Conservation (phyloP, 1,284 basidiomycete genomes). For the Abortiporus biennis region DNA sequence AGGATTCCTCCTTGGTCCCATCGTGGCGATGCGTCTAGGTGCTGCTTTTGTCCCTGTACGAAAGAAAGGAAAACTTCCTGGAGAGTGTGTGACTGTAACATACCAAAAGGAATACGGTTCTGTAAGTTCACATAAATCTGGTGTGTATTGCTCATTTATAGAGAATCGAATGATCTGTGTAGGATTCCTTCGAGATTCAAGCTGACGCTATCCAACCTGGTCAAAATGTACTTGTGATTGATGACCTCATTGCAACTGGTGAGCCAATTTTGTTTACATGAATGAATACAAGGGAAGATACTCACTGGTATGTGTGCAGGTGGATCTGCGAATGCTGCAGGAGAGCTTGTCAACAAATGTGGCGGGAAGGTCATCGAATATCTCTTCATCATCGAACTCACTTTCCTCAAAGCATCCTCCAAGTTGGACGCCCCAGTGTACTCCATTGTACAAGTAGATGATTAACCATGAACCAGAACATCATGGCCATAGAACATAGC, state of each 20-base stretch:
- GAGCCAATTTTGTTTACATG: conserved; percentile 1
- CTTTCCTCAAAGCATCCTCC: conserved; percentile 75
- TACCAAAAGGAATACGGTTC: conserved; percentile 95
- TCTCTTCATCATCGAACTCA: conserved; percentile 89
- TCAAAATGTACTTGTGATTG: conserved; percentile 85
- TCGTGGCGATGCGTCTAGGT: conserved; percentile 86
- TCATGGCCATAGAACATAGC: not conserved
- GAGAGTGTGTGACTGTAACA: conserved; percentile 68
- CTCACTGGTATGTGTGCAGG: conserved; percentile 39
- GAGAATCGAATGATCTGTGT: not conserved
- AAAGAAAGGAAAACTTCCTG: conserved; percentile 93
- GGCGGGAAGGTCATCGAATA: conserved; percentile 89
- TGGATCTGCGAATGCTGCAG: conserved; percentile 92
- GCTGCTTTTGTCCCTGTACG: conserved; percentile 96
- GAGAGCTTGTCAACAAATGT: conserved; percentile 80
- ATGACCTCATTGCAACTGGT: conserved; percentile 98
- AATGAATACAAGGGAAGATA: conserved; percentile 3
- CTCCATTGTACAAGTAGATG: conserved; percentile 75
- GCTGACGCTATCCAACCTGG: conserved; percentile 77
- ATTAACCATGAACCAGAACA: conserved; percentile 32
- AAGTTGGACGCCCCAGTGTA: conserved; percentile 87
- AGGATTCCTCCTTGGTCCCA: conserved; percentile 93
- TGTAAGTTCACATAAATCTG: conserved; percentile 35
- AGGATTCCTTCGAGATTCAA: conserved; percentile 97
- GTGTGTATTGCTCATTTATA: not conserved